Base-by-base conservation (phyloP, 2,329 filamentous ascomycete species). In the Xylariaceae sp. region DNA sequence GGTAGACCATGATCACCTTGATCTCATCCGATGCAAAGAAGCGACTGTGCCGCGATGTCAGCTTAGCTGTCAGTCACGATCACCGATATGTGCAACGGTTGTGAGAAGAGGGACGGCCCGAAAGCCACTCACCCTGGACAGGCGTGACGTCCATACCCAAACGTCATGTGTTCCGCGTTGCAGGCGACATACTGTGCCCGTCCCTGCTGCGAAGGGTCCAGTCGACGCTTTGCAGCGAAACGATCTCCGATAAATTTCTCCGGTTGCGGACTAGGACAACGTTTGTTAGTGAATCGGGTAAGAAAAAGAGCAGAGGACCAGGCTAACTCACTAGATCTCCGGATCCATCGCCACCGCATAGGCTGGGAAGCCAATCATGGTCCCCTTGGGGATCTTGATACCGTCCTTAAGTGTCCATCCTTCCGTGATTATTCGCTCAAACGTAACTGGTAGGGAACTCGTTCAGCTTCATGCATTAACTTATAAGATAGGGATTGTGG, bases 281-380 rank as follows among this genome's bases (percentile, higher is more conserved):
- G 23, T 30, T 30, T 30, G 23, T 30, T 30, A 30, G 23, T 30
- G 23, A 30, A 30, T 30, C 23, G 23, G 23, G 23, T 30, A 30
- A 30, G 23, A 30, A 30, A 30, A 30, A 30, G 23, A 30, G 23
- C 23, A 30, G 23, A 30, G 5, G 23, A 30, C 23, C 23, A 30
- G 23, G 23, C 23, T 30, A 30, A 5, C 23, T 30, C 23, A 30
- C 23, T 58, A 61, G 4, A 61, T 23, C n/a, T 51, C 15, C 5
- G 59, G 59, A 35, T 61, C 55, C 59, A 61, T 61, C 10, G 51
- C 18, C 13, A 57, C 39, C 1, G 51, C 55, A 11, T 55, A 49
- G 1, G 52, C 56, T 3, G 53, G 53, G 8, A 61, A 52, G 4
- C 55, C 59, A 18, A 59, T 59, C 2, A 11, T 23, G 2, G 53